Evolutionary conservation across 23 red algal species (phyloP).

Genomic region (Agarophyton chilense): DNA sequence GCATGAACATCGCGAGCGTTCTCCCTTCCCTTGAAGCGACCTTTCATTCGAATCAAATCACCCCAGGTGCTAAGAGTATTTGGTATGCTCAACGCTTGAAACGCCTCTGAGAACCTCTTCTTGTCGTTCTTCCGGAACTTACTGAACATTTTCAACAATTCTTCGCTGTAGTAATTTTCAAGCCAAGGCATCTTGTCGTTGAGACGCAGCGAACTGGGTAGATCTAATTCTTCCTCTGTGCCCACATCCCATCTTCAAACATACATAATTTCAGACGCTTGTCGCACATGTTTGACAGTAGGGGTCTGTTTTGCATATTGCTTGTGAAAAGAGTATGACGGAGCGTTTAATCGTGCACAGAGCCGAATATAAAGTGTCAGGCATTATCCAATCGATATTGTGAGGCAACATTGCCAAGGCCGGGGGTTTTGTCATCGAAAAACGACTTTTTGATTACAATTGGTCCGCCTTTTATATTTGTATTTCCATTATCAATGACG

Average conservation of each 20-base stretch:
- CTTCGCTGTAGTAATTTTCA: slow-evolving; percentile 9
- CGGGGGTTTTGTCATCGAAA: neutral
- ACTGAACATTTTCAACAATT: neutral
- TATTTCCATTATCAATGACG: neutral
- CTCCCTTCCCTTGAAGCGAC: too few relatives aligned
- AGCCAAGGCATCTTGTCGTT: slow-evolving; percentile 7
- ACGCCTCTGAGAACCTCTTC: slow-evolving; percentile 13
- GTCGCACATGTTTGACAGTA: neutral
- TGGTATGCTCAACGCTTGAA: too few relatives aligned
- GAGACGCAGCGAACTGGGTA: neutral
- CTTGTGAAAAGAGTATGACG: slow-evolving; percentile 9
- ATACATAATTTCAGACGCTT: neutral
- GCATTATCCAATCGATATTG: neutral
- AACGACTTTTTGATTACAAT: neutral
- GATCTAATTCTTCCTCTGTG: slow-evolving; percentile 5
- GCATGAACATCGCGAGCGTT: too few relatives aligned
- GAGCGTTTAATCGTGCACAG: neutral
- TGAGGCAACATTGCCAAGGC: neutral
- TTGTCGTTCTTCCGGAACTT: slow-evolving; percentile 23
- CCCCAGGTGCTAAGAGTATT: too few relatives aligned
- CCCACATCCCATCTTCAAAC: slow-evolving; percentile 21
- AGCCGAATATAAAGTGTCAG: slow-evolving; percentile 12
- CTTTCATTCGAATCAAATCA: too few relatives aligned
- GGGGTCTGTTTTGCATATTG: neutral
- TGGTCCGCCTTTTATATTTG: neutral